These are phyloP conservation scores for Eucalyptus guilfoylei DNA, from an alignment of 345 rosid genomes.

Conservation along the genomic window DNA sequence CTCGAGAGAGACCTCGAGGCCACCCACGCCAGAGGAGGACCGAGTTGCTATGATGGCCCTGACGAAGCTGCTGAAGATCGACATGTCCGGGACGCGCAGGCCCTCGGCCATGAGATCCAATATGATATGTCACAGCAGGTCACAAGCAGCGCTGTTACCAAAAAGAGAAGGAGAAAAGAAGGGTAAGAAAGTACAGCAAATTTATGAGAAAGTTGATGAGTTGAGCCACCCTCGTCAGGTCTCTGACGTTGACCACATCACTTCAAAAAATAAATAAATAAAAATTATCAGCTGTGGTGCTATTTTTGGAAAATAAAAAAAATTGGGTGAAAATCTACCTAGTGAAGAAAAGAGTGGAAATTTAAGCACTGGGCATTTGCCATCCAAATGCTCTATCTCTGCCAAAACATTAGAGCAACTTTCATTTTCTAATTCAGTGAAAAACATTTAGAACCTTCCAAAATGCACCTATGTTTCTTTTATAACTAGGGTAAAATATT, in stretches of 20 bases:
- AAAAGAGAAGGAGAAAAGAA: not conserved
- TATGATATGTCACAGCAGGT: not conserved
- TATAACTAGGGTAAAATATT: not conserved
- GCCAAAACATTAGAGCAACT: too few species aligned
- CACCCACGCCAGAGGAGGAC: slow-evolving; percentile 61
- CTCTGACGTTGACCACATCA: not conserved
- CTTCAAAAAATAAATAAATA: not conserved
- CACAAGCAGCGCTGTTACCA: slow-evolving; percentile 24
- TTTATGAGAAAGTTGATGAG: not conserved
- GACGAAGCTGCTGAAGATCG: slow-evolving; percentile 47
- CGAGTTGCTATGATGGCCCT: slow-evolving; percentile 51
- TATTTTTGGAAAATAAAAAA: not conserved
- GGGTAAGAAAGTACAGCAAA: not conserved
- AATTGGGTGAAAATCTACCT: not conserved
- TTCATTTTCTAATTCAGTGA: too few species aligned
- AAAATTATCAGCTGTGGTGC: not conserved
- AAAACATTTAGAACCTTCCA: not conserved
- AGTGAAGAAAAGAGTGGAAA: not conserved
- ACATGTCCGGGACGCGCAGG: slow-evolving; percentile 25
- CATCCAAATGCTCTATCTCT: too few species aligned
- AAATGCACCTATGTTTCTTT: not conserved
- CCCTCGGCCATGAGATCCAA: slow-evolving; percentile 71
- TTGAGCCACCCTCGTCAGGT: not conserved
- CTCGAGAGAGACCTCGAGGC: slow-evolving; percentile 45
- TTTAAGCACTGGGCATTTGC: too few species aligned